Evolutionary conservation across 768 basidiomycete genomes (phyloP).

Genomic region (Lepiota venenata): DNA sequence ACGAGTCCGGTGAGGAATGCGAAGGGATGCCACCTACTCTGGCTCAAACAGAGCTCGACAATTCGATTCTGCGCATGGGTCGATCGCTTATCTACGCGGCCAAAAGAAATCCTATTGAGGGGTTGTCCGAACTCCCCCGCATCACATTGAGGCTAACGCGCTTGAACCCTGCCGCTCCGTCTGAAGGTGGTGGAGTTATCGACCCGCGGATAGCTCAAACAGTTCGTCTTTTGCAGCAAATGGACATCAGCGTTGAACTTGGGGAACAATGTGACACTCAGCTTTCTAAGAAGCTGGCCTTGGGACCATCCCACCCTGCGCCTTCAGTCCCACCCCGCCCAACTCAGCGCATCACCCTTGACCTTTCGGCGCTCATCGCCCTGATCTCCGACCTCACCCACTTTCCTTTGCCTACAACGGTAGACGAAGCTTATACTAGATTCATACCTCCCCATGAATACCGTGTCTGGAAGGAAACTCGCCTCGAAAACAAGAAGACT

Average conservation of each 20-base stretch:
- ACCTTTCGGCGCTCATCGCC: slow-evolving; percentile 82
- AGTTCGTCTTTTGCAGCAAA: slow-evolving; percentile 45
- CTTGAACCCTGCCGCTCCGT: slow-evolving; percentile 41
- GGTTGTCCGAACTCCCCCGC: slow-evolving; percentile 34
- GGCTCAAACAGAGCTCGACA: slow-evolving; percentile 56
- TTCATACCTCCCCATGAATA: slow-evolving; percentile 62
- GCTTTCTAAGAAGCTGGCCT: slow-evolving; percentile 13
- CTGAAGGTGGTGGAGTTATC: slow-evolving; percentile 21
- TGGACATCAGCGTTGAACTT: slow-evolving; percentile 67
- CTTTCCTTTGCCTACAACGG: slow-evolving; percentile 52
- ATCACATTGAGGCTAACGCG: slow-evolving; percentile 70
- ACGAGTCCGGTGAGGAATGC: slow-evolving; percentile 40
- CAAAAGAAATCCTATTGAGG: slow-evolving; percentile 47
- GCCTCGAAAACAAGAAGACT: slow-evolving; percentile 14
- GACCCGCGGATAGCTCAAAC: slow-evolving; percentile 64
- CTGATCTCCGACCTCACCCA: slow-evolving; percentile 83
- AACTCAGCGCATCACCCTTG: slow-evolving; percentile 68
- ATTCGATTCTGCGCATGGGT: slow-evolving; percentile 71
- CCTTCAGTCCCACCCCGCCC: slow-evolving; percentile 28
- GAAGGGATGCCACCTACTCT: slow-evolving; percentile 29
- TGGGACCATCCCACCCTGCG: slow-evolving; percentile 8
- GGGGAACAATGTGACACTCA: slow-evolving; percentile 46
- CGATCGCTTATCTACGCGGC: slow-evolving; percentile 66
- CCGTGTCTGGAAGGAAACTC: slow-evolving; percentile 54
- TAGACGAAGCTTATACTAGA: slow-evolving; percentile 56